A percentile compares a stretch with the other conserved stretches of the same genome.
Evolutionary conservation across 1,284 basidiomycete species (phyloP).

Genomic region (Takashimella tepidaria): DNA sequence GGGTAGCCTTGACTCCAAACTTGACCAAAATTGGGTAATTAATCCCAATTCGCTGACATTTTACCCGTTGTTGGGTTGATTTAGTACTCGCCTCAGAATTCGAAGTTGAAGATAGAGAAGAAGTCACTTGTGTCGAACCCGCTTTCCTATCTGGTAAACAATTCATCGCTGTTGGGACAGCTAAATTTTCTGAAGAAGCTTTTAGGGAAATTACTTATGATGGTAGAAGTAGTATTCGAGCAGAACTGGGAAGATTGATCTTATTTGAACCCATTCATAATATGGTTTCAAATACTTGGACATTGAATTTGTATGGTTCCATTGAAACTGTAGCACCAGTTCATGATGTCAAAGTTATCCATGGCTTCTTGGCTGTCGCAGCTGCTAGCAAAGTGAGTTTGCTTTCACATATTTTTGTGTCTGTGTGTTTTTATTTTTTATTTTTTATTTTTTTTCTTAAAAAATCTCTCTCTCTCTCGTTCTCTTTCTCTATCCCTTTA

Average conservation of each 20-base stretch:
- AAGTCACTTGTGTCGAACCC: slow-evolving; percentile 24
- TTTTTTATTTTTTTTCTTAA: too few species aligned
- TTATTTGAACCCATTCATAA: slow-evolving; percentile 23
- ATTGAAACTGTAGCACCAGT: slow-evolving; percentile 18
- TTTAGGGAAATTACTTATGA: slow-evolving; percentile 24
- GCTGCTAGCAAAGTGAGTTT: slow-evolving; percentile 66
- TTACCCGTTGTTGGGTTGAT: too few species aligned
- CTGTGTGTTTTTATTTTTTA: too few species aligned
- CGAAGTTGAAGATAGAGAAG: slow-evolving; percentile 24
- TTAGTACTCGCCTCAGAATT: slow-evolving; percentile 28
- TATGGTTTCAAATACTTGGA: slow-evolving; percentile 13
- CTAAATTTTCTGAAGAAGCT: slow-evolving; percentile 29
- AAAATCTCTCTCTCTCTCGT: too few species aligned
- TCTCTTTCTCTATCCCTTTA: too few species aligned
- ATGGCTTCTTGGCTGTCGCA: slow-evolving; percentile 55
- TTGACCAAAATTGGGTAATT: neutral
- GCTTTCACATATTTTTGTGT: too few species aligned
- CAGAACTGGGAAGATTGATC: slow-evolving; percentile 37
- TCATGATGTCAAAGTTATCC: slow-evolving; percentile 38
- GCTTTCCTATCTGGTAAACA: slow-evolving; percentile 27
- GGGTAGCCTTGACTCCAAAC: too few species aligned
- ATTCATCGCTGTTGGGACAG: slow-evolving; percentile 44
- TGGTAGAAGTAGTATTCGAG: slow-evolving; percentile 20
- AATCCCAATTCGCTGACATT: neutral
- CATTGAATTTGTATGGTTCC: slow-evolving; percentile 16